These are phyloP conservation scores for Crassisporium funariophilum DNA, from an alignment of 768 basidiomycete species.

Conservation along the genomic window DNA sequence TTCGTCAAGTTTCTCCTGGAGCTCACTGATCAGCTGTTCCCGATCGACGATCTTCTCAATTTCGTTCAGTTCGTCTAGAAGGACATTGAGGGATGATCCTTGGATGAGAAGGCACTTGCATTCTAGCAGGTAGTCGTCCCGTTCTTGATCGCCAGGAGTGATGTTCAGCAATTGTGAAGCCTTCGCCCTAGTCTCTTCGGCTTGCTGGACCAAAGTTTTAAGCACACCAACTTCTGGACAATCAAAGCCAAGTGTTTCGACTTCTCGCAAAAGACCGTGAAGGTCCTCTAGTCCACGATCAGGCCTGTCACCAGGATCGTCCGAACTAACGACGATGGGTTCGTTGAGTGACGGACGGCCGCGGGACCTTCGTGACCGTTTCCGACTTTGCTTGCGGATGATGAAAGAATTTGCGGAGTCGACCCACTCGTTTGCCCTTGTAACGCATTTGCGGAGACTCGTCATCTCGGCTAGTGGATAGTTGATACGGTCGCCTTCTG, in stretches of 20 bases:
- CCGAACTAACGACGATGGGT: constrained; percentile 25
- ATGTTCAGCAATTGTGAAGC: constrained; percentile 53
- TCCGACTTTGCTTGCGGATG: constrained; percentile 78
- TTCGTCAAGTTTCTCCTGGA: constrained; percentile 76
- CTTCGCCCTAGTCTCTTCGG: constrained; percentile 63
- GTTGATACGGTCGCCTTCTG: constrained; percentile 88
- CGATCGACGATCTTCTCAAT: constrained; percentile 83
- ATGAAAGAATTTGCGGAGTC: constrained; percentile 79
- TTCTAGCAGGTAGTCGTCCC: constrained; percentile 60
- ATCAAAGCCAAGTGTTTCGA: constrained; percentile 82
- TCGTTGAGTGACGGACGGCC: constrained; percentile 52
- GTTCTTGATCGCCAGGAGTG: constrained; percentile 45
- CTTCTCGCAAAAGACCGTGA: constrained; percentile 67
- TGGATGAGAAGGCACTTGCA: constrained; percentile 73
- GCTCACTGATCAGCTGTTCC: constrained; percentile 73
- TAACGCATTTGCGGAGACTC: constrained; percentile 77
- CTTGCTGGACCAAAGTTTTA: constrained; percentile 54
- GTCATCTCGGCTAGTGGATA: constrained; percentile 71
- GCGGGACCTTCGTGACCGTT: constrained; percentile 68
- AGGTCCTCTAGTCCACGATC: constrained; percentile 75
- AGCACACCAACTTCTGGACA: constrained; percentile 70
- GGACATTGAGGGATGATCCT: constrained; percentile 79
- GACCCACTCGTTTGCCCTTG: constrained; percentile 84
- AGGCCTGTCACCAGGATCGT: constrained; percentile 68
- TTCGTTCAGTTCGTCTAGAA: constrained; percentile 74